Evolutionary conservation across 1,284 basidiomycete species (phyloP).

Genomic region (Omphalotus olearius): DNA sequence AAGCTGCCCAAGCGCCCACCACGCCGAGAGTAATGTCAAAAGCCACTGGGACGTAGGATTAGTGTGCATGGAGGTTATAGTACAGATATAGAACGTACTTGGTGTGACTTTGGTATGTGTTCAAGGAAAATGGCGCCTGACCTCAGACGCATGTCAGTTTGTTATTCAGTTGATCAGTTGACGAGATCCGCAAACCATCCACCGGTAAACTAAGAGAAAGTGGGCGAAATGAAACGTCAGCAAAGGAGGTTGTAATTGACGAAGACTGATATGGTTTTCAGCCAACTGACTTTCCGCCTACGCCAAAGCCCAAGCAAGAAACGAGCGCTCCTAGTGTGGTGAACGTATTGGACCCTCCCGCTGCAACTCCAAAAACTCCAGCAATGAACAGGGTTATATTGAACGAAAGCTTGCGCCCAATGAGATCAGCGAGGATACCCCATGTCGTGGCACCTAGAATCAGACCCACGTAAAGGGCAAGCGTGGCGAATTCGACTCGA

Average conservation of each 20-base stretch:
- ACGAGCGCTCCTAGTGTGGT: conserved; percentile 44
- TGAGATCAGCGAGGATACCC: conserved; percentile 45
- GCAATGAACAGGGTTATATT: conserved; percentile 56
- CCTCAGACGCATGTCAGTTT: neutral
- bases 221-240: neutral
- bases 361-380: conserved; percentile 57
- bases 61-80: neutral
- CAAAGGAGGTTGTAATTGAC: neutral
- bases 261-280: neutral
- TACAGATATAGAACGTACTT: conserved; percentile 26
- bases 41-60: conserved; percentile 34
- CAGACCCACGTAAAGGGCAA: conserved; percentile 55
- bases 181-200: conserved; percentile 34
- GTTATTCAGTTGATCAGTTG: neutral
- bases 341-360: conserved; percentile 52
- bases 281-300: conserved; percentile 48
- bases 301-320: conserved; percentile 51
- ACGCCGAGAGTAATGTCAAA: conserved; percentile 59
- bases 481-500: conserved; percentile 43
- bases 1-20: conserved; percentile 63
- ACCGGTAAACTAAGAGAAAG: conserved; percentile 39
- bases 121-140: conserved; percentile 52
- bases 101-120: conserved; percentile 47
- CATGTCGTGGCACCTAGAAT: conserved; percentile 55
- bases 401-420: conserved; percentile 53